Evolutionary conservation across 2,329 filamentous ascomycete species (phyloP), one percentile per base, ranked within the genome.

Genomic region (Cordyceps cicadae): DNA sequence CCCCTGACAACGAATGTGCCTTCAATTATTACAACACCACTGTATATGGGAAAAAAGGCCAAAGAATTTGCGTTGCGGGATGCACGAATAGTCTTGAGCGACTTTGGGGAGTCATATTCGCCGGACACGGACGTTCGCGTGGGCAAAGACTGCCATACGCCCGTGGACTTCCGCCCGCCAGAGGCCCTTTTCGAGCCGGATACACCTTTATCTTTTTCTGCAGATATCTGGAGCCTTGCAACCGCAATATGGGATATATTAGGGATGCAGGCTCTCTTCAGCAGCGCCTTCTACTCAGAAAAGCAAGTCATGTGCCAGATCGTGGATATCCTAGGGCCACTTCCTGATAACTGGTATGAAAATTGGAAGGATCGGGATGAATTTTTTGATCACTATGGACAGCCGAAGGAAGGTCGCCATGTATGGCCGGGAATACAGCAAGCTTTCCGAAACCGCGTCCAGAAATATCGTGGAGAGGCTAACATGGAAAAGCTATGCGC

Each of bases 361-460:
- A 59, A 58, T 15, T 62, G 57, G 64, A 45, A 62, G 37, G 51
- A 37, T 24, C 11, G 37, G 0, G 21, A n/a, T 3, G 37, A 52
- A 1, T 52, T 26, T 26, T 62, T 63, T 34, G 53, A 56, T 17
- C 43, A 53, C 12, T 3, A 46, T 15, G 62, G 62, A 15, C 3
- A 14, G 12, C 62, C 59, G 1, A 45, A 21, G 17, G 2, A 54
- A 3, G 59, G 49, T 17, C 46, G 45, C 1, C 8, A n/a, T 17
- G 15, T 61, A 2, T 64, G 59, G 61, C 59, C 55, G 14, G 19
- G 4, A 21, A 26, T 64, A 3, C 7, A 29, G 6, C 9, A 21
- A 14, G 50, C 45, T 2, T 64, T 65, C 49, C 39, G 45, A 11
- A 3, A 62, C 4, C 12, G 61, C 37, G 59, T 64, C 17, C 64